These are phyloP conservation scores for Moricandia arvensis DNA, from an alignment of 345 rosid species.

Conservation along the genomic window DNA sequence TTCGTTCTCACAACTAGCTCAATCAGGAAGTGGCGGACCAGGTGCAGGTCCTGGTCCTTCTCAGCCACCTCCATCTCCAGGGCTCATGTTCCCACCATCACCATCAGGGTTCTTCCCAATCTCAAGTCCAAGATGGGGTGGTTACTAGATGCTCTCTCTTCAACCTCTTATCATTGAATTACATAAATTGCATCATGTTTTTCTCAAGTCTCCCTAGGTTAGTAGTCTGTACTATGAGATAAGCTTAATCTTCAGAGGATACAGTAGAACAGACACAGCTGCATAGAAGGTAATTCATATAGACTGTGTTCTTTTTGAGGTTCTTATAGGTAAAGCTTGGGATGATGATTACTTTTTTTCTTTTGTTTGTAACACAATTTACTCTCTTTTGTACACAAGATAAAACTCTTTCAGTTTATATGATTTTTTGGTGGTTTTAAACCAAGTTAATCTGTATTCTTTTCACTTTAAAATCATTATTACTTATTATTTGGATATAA, in stretches of 20 bases:
- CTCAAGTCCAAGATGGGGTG: slow-evolving; percentile 37
- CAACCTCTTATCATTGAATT: background rate
- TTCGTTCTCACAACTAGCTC: slow-evolving; percentile 63
- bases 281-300: slow-evolving; percentile 17
- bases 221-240: slow-evolving; percentile 26
- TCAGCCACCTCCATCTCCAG: slow-evolving; percentile 77
- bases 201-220: slow-evolving; percentile 8
- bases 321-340: slow-evolving; percentile 9
- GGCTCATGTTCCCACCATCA: slow-evolving; percentile 52
- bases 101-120: slow-evolving; percentile 36
- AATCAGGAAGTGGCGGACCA: slow-evolving; percentile 71
- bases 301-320: background rate
- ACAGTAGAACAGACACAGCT: slow-evolving; percentile 24
- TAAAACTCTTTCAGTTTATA: slow-evolving; percentile 4
- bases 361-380: slow-evolving; percentile 10
- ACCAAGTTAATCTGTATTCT: background rate
- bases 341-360: slow-evolving; percentile 2
- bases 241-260: slow-evolving; percentile 25
- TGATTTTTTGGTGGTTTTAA: slow-evolving; percentile 3
- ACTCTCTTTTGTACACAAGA: slow-evolving; percentile 24
- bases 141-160: slow-evolving; percentile 21
- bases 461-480: background rate
- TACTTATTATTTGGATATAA: background rate
- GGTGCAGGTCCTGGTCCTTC: slow-evolving; percentile 65
- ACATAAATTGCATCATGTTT: background rate